These are phyloP conservation scores for Solanum paucissectum DNA, from an alignment of 257 asterid species.

Conservation along the genomic window DNA sequence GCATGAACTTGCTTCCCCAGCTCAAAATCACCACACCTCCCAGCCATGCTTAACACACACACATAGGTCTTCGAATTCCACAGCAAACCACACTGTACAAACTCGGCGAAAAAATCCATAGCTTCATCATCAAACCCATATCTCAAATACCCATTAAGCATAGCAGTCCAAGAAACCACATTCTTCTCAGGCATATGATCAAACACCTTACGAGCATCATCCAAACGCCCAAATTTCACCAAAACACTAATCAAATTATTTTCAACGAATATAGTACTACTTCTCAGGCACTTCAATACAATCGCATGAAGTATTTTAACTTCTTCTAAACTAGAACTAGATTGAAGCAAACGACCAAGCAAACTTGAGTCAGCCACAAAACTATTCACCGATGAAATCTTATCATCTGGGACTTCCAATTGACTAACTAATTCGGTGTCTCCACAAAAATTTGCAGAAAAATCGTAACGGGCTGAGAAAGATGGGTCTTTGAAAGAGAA, in stretches of 20 bases:
- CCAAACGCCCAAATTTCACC: slow-evolving; percentile 38
- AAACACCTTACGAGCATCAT: slow-evolving; percentile 59
- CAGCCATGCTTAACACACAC: slow-evolving; percentile 49
- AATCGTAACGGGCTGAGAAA: background rate
- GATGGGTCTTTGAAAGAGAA: slow-evolving; percentile 4
- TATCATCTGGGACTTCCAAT: background rate
- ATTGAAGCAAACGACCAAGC: slow-evolving; percentile 44
- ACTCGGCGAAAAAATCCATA: slow-evolving; percentile 33
- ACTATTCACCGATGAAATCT: background rate
- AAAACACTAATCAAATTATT: slow-evolving; percentile 58
- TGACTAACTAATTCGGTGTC: background rate
- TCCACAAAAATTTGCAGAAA: background rate
- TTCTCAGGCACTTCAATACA: slow-evolving; percentile 23
- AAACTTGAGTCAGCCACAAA: slow-evolving; percentile 15
- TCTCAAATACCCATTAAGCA: slow-evolving; percentile 75
- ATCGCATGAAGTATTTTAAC: slow-evolving; percentile 37
- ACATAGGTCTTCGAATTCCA: slow-evolving; percentile 71
- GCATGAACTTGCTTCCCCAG: slow-evolving; percentile 80
- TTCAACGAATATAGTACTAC: slow-evolving; percentile 22
- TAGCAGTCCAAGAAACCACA: slow-evolving; percentile 90
- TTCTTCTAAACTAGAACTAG: slow-evolving; percentile 32
- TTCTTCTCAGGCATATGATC: slow-evolving; percentile 58
- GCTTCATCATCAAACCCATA: slow-evolving; percentile 44
- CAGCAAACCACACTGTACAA: slow-evolving; percentile 31
- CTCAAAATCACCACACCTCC: slow-evolving; percentile 35